Conservation (phyloP, 2,329 filamentous ascomycete species). For the Alternaria hordeiaustralica region DNA sequence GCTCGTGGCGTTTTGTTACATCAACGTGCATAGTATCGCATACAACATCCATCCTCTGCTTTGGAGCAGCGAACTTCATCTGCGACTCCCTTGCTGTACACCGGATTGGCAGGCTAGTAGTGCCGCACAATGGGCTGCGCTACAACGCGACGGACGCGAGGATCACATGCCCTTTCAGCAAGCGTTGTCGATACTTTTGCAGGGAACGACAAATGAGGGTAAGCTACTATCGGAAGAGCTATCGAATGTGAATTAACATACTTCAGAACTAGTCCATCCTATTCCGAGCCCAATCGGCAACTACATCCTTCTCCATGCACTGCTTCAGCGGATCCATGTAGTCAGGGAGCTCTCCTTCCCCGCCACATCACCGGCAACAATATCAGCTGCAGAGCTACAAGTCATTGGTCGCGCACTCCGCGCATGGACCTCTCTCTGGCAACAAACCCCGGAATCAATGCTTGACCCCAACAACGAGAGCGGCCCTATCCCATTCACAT, state of each 20-base stretch:
- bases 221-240: not conserved
- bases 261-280: slow-evolving; percentile 25
- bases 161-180: slow-evolving; percentile 39
- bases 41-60: slow-evolving; percentile 41
- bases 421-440: slow-evolving; percentile 46
- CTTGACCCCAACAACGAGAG: slow-evolving; percentile 47
- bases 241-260: not conserved
- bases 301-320: slow-evolving; percentile 39
- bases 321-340: slow-evolving; percentile 39
- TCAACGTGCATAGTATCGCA: slow-evolving; percentile 43
- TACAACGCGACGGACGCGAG: slow-evolving; percentile 31
- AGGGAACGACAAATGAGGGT: slow-evolving; percentile 19
- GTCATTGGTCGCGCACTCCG: slow-evolving; percentile 37
- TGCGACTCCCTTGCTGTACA: slow-evolving; percentile 36
- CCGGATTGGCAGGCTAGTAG: slow-evolving; percentile 34
- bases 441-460: slow-evolving; percentile 44
- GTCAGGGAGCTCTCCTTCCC: slow-evolving; percentile 36
- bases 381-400: slow-evolving; percentile 29
- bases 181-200: slow-evolving; percentile 34
- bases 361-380: slow-evolving; percentile 22
- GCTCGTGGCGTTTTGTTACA: slow-evolving; percentile 40
- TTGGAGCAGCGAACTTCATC: slow-evolving; percentile 38
- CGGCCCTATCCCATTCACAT: slow-evolving; percentile 51
- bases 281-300: slow-evolving; percentile 42
- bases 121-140: slow-evolving; percentile 34